Percentiles rank a stretch among this genome's conserved stretches.
These are phyloP conservation scores for Pseudonitzschia delicatissima DNA, from an alignment of 108 stramenopile species.

Conservation along the genomic window DNA sequence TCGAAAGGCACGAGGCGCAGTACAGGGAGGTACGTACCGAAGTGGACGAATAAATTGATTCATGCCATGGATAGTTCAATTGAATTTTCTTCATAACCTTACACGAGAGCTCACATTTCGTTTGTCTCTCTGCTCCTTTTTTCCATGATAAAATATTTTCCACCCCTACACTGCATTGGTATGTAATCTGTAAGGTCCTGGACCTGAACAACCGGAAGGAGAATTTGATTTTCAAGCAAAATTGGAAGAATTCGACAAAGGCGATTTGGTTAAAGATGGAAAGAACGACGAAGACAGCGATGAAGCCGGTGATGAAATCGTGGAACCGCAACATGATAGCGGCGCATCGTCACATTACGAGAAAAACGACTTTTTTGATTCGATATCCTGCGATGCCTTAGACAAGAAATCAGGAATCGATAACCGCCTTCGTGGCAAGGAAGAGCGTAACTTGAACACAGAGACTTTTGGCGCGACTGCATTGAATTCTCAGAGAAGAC, in stretches of 20 bases:
- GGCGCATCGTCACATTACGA: conserved; percentile 30
- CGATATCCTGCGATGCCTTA: conserved; percentile 79
- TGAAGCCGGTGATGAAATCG: conserved; percentile 20
- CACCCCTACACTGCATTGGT: background rate
- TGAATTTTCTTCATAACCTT: background rate
- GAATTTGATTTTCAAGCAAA: conserved; percentile 83
- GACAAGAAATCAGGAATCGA: conserved; percentile 71
- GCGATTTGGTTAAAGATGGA: conserved; percentile 15
- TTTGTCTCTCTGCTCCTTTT: background rate
- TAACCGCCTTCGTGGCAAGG: conserved; percentile 71
- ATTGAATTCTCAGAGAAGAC: conserved; percentile 47
- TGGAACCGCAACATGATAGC: conserved; percentile 1
- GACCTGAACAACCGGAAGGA: conserved; percentile 36
- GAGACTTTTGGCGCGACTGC: conserved; percentile 88
- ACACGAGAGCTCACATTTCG: background rate
- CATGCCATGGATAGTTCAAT: background rate
- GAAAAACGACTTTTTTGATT: conserved; percentile 86
- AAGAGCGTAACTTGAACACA: conserved; percentile 75
- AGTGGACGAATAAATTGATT: background rate
- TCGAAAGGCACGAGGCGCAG: conserved; percentile 61
- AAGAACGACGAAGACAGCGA: conserved; percentile 32
- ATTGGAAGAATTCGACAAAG: conserved; percentile 59
- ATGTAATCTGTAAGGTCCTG: background rate
- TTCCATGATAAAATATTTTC: background rate
- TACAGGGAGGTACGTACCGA: conserved; percentile 44